Conservation (phyloP, 305 asterid species). For the Withania somnifera region DNA sequence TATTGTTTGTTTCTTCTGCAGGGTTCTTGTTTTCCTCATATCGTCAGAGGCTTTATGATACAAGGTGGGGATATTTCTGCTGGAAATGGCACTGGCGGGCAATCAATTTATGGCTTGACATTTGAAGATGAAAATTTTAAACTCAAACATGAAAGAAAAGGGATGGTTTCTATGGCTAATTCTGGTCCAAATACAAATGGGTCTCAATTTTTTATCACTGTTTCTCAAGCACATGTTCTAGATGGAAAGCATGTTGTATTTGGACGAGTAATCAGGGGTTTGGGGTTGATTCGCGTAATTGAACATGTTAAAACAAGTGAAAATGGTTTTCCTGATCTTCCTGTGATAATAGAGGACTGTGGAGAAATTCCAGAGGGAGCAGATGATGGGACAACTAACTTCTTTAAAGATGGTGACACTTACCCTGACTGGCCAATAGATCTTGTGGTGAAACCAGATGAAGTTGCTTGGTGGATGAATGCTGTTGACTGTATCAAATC, state of each 20-base stretch:
- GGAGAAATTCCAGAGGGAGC: constrained; percentile 35
- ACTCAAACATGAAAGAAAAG: constrained; percentile 31
- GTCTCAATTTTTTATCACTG: constrained; percentile 25
- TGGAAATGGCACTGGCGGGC: constrained; percentile 26
- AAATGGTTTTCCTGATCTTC: constrained; percentile 11
- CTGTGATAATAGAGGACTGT: constrained; percentile 22
- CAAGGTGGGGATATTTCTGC: constrained; percentile 31
- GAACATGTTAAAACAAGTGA: constrained; percentile 19
- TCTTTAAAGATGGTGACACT: constrained; percentile 32
- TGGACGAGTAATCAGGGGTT: constrained; percentile 26
- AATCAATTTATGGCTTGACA: constrained; percentile 25
- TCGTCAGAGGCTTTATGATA: constrained; percentile 23
- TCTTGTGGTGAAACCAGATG: constrained; percentile 26
- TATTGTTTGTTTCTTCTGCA: constrained; percentile 6
- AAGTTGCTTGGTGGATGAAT: constrained; percentile 28
- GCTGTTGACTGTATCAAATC: constrained; percentile 22
- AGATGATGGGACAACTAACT: constrained; percentile 26
- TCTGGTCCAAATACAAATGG: constrained; percentile 25
- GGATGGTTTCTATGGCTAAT: constrained; percentile 35
- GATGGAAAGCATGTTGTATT: constrained; percentile 37
- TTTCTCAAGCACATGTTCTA: constrained; percentile 16
- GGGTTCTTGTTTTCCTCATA: constrained; percentile 30
- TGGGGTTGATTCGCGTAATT: constrained; percentile 28
- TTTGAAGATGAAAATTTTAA: constrained; percentile 36
- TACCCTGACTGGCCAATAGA: constrained; percentile 35